Conservation (phyloP, 495 filamentous ascomycete genomes). For the Daldinia concentrica region DNA sequence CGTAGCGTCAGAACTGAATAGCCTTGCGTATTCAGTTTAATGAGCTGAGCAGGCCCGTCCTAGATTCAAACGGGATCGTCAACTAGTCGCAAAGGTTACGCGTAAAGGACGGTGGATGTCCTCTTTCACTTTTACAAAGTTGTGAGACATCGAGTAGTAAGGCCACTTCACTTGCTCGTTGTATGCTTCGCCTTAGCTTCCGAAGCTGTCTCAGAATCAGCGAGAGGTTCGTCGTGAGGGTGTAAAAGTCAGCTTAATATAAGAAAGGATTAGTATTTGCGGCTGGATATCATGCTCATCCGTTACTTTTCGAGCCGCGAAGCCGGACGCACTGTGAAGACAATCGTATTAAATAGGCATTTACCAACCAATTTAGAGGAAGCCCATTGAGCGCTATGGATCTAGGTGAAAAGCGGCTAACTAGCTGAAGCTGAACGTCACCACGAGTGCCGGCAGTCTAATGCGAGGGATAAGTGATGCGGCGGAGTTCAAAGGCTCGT, state of each 20-base stretch:
- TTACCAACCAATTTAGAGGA: constrained; percentile 34
- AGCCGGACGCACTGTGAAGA: constrained; percentile 25
- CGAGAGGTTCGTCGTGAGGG: constrained; percentile 12
- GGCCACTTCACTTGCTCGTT: constrained; percentile 32
- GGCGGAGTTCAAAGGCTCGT: constrained; percentile 31
- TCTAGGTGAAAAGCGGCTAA: constrained; percentile 17
- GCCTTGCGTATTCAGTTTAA: constrained; percentile 37
- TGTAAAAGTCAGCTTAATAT: constrained; percentile 7
- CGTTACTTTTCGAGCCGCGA: constrained; percentile 42
- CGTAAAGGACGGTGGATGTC: constrained; percentile 34
- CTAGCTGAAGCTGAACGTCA: constrained; percentile 18
- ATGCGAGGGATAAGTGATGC: constrained; percentile 36
- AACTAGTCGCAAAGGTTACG: constrained; percentile 32
- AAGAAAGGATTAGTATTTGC: constrained; percentile 13
- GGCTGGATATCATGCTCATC: constrained; percentile 27
- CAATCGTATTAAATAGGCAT: constrained; percentile 13
- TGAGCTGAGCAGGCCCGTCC: constrained; percentile 31
- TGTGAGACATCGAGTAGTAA: constrained; percentile 40
- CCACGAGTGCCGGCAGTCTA: constrained; percentile 30
- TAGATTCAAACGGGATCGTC: constrained; percentile 38
- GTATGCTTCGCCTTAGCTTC: constrained; percentile 28
- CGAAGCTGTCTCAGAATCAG: constrained; percentile 38
- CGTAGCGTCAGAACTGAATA: constrained; percentile 27
- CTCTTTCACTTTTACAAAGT: constrained; percentile 40
- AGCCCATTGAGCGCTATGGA: constrained; percentile 21